A percentile compares a stretch with the other conserved stretches of the same genome.
Conservation (phyloP, 495 filamentous ascomycete genomes). For the Articulospora tetracladia region DNA sequence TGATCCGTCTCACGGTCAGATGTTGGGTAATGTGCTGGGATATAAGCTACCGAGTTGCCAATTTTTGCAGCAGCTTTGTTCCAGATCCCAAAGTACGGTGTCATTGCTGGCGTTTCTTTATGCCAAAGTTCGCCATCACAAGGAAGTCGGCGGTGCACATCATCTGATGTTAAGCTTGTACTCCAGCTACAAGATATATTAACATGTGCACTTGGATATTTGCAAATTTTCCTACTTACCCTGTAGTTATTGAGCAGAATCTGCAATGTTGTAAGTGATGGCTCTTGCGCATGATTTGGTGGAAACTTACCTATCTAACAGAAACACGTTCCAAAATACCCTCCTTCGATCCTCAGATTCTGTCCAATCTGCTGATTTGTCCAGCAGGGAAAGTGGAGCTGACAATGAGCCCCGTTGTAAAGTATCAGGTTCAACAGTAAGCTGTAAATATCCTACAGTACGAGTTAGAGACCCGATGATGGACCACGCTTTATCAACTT, state of each 20-base stretch:
- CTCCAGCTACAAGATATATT: slow-evolving; percentile 29
- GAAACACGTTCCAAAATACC: slow-evolving; percentile 40
- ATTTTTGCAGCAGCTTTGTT: slow-evolving; percentile 33
- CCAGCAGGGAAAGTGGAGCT: slow-evolving; percentile 22
- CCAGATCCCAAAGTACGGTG: slow-evolving; percentile 41
- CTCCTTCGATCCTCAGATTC: slow-evolving; percentile 35
- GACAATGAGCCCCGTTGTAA: slow-evolving; percentile 23
- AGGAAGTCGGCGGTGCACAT: slow-evolving; percentile 37
- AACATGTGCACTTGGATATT: not conserved
- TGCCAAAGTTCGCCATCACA: slow-evolving; percentile 34
- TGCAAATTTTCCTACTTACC: not conserved
- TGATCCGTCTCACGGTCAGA: slow-evolving; percentile 5
- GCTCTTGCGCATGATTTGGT: slow-evolving; percentile 15
- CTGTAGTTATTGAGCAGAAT: slow-evolving; percentile 4
- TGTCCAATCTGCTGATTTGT: slow-evolving; percentile 28
- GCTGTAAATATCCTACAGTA: slow-evolving; percentile 35
- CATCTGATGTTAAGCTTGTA: slow-evolving; percentile 36
- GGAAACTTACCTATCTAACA: slow-evolving; percentile 34
- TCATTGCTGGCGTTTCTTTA: slow-evolving; percentile 28
- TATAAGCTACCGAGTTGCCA: slow-evolving; percentile 30
- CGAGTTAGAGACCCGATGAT: slow-evolving; percentile 36
- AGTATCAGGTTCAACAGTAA: slow-evolving; percentile 31
- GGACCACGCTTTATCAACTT: slow-evolving; percentile 29
- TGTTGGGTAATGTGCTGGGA: slow-evolving; percentile 18
- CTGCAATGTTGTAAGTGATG: slow-evolving; percentile 13